Evolutionary conservation across 2,329 filamentous ascomycete species (phyloP), one percentile per base, ranked within the genome.

Genomic region (Penicillium sp.): DNA sequence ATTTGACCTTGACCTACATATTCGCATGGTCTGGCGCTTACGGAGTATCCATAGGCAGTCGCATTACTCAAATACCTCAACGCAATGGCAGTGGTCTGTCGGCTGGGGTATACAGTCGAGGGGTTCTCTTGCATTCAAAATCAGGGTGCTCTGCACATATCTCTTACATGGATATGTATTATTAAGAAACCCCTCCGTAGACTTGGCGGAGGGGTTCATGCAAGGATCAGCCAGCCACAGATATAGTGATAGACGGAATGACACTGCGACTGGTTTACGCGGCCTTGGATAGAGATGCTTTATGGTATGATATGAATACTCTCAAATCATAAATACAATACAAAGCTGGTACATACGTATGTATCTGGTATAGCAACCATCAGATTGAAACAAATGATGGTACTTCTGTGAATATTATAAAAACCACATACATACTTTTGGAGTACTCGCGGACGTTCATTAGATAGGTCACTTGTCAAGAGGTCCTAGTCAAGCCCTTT

Each of bases 141-240:
- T 31, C 14, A 26, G 26, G 5, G 3, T 31, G 3, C 13, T 18
- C 29, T 34, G 4, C 7, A 11, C 11, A 7, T 34, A 38, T 37
- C 45, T 22, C 32, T 50, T 54, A 24, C 31, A 38, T 46, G 39
- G 11, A 4, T 53, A 7, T 9, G 7, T 46, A 14, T 20, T 11
- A 7, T 32, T 8, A 7, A 14, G 20, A 22, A 46, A 29, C 38
- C 26, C 14, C 7, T 32, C 32, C 32, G 13, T 9, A 46, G 43
- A n/a, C 11, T 29, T 26, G 14, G 31, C 20, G 18, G 45, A 24
- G 29, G 22, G 13, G 44, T 34, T 49, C 29, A 42, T 54, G 51
- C 51, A 42, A 40, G 51, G 44, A 49, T 54, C 38, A 18, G 51
- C 51, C 22, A 18, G 51, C 51, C 44, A 54, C 44, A 20, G 16